A percentile compares a stretch with the other conserved stretches of the same genome.
Conservation (phyloP, 768 basidiomycete genomes). For the Mrakia gelida region DNA sequence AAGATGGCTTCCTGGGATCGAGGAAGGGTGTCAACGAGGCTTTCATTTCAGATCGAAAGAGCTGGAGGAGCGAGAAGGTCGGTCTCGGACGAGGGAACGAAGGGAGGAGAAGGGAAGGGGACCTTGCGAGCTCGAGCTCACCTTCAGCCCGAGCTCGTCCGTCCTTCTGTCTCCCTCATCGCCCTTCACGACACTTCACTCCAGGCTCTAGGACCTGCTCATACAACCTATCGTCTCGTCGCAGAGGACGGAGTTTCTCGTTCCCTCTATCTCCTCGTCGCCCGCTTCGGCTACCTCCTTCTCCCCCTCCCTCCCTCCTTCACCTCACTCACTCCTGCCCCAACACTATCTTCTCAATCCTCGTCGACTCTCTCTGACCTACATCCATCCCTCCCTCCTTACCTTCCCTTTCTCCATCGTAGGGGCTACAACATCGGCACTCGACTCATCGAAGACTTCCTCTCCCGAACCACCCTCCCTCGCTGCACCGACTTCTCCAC, state of each 20-base stretch:
- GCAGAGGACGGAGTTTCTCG: no score
- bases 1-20: no score
- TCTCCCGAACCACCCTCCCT: conserved; percentile 87
- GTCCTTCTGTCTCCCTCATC: no score
- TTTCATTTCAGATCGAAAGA: no score
- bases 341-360: background rate
- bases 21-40: no score
- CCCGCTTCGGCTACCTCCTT: background rate
- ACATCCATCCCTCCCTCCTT: background rate
- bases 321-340: background rate
- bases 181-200: no score
- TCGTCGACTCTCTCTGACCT: background rate
- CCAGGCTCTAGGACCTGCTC: no score
- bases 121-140: no score
- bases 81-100: background rate
- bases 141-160: no score
- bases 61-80: background rate
- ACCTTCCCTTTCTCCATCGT: background rate
- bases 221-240: no score
- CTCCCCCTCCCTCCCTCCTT: background rate
- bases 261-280: background rate
- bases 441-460: conserved; percentile 91
- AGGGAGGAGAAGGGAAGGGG: no score
- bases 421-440: conserved; percentile 99
- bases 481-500: conserved; percentile 83